Evolutionary conservation across 148 eudicot genomes (phyloP), one percentile per base, ranked within the genome.

Genomic region (Fagopyrum homotropicum): DNA sequence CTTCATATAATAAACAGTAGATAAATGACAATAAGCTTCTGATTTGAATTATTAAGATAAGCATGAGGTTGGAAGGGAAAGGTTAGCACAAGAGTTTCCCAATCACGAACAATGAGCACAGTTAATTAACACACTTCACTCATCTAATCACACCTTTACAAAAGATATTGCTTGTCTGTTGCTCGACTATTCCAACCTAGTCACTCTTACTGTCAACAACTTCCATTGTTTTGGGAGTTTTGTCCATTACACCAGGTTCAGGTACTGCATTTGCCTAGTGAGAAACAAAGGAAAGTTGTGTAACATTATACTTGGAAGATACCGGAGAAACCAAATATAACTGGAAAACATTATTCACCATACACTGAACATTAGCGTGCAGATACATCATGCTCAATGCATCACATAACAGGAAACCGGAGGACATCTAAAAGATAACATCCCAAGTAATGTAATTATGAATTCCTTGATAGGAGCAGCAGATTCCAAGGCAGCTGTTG

Each of bases 191-290:
- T 70, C 29, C 73, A 70, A 43, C 19, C 1, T 79, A 78, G 69
- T 79, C 76, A 70, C 12, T 72, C 76, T 81, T 81, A 43, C 14
- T 51, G 35, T 60, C 66, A 57, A 64, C 75, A 40, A 60, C 40
- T 49, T 75, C 81, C 26, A 45, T 49, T 66, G 55, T 7, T 55
- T 78, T 75, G 7, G 75, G 3, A 10, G 55, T 45, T 57, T 26
- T 22, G 29, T 77, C 76, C 75, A 70, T 44, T 30, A 2, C 70
- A 11, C 69, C 68, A 47, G 81, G 57, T 68, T 78, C 81, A 22
- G 74, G 68, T n/a, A 74, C 81, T 63, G 64, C 60, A 72, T 71
- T 63, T 57, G 35, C 84, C 84, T 81, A 80, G 48, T 59, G 7
- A 72, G 69, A 51, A 50, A 44, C 29, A 22, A 63, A 51, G 46